Evolutionary conservation across 768 basidiomycete species (phyloP).

Genomic region (Suillus cothurnatus): DNA sequence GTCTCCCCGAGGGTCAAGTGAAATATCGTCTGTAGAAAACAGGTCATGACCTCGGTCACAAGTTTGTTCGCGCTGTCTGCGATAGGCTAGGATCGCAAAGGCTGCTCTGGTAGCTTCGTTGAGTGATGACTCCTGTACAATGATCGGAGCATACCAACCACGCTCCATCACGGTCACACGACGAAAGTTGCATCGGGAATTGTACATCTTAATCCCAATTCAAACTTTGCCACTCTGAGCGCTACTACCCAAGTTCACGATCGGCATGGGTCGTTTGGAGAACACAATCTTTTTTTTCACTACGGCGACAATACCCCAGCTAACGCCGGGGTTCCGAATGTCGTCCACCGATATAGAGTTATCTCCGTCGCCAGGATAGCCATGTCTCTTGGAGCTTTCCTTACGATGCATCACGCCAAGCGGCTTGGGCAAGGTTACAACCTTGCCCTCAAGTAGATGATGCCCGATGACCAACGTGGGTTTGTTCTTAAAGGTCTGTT

Average conservation of each 20-base stretch:
- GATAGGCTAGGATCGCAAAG: background rate
- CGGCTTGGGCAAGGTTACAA: constrained; percentile 75
- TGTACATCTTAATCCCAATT: background rate
- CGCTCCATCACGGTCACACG: background rate
- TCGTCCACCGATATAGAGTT: constrained; percentile 5
- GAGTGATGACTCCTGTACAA: background rate
- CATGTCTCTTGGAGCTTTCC: constrained; percentile 13
- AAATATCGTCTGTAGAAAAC: background rate
- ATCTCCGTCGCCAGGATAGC: background rate
- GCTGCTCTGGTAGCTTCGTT: background rate
- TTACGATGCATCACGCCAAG: constrained; percentile 71
- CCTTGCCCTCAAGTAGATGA: constrained; percentile 88
- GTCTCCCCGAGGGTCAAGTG: background rate
- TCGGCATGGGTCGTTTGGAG: constrained; percentile 80
- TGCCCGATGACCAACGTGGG: constrained; percentile 84
- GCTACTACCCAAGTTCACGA: constrained; percentile 39
- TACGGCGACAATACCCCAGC: constrained; percentile 68
- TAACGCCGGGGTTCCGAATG: constrained; percentile 19
- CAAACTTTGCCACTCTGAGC: background rate
- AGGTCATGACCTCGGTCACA: background rate
- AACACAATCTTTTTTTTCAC: constrained; percentile 85
- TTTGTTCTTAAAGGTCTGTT: constrained; percentile 53
- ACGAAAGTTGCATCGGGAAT: background rate
- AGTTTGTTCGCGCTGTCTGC: no score
- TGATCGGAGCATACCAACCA: background rate